Base-by-base conservation (phyloP, 257 asterid species). In the Solanum lycopersicoides region DNA sequence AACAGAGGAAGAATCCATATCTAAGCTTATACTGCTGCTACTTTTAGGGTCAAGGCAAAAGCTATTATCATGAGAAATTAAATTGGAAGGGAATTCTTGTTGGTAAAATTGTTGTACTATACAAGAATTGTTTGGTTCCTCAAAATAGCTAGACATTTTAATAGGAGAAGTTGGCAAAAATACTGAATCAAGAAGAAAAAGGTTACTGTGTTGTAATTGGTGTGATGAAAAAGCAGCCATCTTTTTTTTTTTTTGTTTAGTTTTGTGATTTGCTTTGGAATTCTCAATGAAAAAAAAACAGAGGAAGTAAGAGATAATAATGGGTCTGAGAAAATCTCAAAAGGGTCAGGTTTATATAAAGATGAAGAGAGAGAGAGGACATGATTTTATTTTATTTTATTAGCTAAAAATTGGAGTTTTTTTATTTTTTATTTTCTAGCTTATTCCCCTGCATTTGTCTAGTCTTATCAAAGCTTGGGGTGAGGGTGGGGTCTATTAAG, bases 181-280 rank as follows among this genome's bases (percentile, higher is more conserved):
- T 18, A 89, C 34, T 83, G 94, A 86, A 88, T 91, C 91, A 65
- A 72, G 85, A 34, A 79, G 82, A 50, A 90, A 87, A 77, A 85
- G 88, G 34, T 86, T 89, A 20, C 87, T 88, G n/a, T 90, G 88
- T 32, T 86, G 84, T 30, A 66, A 84, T 34, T 87, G 88, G 87
- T 84, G 66, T 41, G 94, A 91, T 56, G 94, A 90, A 89, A 93
- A 92, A 84, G 92, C 89, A 89, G 94, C 91, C 94, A 92, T 92
- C 68, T 65, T 47, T 37, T 37, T 5, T 37, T 34, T 35, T 5
- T 35, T 89, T 30, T 50, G 3, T 21, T 15, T 53, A 6, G 63
- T 65, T 80, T 45, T 28, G 21, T 47, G 44, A 42, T 15, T 83
- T 83, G 39, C 83, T 87, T 86, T 83, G 87, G 86, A 73, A 63